Evolutionary conservation across 306 rosid species (phyloP).

Genomic region (Oxytropis ochrocephala): DNA sequence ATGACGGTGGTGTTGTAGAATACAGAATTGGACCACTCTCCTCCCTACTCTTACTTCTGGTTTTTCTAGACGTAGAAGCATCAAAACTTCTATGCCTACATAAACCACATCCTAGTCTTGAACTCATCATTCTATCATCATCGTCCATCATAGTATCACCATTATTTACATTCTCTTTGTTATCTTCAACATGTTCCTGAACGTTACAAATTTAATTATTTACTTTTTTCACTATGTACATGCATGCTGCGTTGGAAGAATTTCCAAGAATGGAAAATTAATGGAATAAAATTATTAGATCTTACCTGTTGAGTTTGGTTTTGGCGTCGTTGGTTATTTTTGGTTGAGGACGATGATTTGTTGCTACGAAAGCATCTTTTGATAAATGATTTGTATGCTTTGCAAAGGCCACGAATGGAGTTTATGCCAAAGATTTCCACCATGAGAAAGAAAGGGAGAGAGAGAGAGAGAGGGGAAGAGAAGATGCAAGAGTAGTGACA

Average conservation of each 20-base stretch:
- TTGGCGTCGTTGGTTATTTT: background rate
- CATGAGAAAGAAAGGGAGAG: constrained; percentile 25
- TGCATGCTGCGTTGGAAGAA: background rate
- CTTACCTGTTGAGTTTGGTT: constrained; percentile 5
- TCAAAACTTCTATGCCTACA: constrained; percentile 23
- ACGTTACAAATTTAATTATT: background rate
- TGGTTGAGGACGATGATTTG: constrained; percentile 10
- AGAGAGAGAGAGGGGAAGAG: too few species aligned
- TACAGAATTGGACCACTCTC: background rate
- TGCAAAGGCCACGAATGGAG: constrained; percentile 29
- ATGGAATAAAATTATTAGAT: background rate
- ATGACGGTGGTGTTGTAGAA: background rate
- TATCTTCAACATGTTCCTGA: background rate
- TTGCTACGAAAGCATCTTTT: constrained; percentile 31
- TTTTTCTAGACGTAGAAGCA: constrained; percentile 19
- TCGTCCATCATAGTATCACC: background rate
- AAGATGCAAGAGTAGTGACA: constrained; percentile 5
- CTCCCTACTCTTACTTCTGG: constrained; percentile 12
- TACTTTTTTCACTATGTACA: background rate
- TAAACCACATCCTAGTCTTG: background rate
- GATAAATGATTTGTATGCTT: constrained; percentile 39
- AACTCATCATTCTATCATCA: background rate
- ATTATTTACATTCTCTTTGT: background rate
- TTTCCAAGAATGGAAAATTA: background rate
- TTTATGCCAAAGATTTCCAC: constrained; percentile 25